Base-by-base conservation (phyloP, 116 monocot genomes). In the Phalaenopsis hybrid region DNA sequence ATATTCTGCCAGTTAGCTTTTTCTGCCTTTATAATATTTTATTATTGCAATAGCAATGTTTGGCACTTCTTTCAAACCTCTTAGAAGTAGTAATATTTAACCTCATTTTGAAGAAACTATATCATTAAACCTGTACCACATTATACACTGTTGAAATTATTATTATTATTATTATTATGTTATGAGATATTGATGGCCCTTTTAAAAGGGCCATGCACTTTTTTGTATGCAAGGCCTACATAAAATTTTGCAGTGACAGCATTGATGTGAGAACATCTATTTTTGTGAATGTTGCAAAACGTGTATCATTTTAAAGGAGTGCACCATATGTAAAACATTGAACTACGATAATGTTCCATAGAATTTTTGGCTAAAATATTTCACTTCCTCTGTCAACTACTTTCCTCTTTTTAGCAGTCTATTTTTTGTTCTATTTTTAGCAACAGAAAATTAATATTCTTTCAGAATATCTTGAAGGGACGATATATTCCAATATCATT, bases 181-280 rank as follows among this genome's bases (percentile, higher is more conserved):
- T 48, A 48, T 48, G 48, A 10, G 6, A 48, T 41, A 41, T 41
- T 41, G 41, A 41, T 75, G 75, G 45, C 75, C 9, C 1, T 45
- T 75, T 75, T 18, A 75, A 75, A 41, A 41, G 75, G 75, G 46
- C 46, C 6, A 2, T 72, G 70, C 70, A 75, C 20, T 75, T 75
- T 74, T 75, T 13, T 75, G 70, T 18, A 45, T 75, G 74, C 74
- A 75, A 75, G 41, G 44, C 15, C 44, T 17, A 75, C 16, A 20
- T 44, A 74, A 1, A 44, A 44, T 74, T 74, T 74, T 44, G 41
- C 13, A 44, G 74, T 44, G 75, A 41, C 75, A 75, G 13, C 75
- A 46, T 18, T 75, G 9, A 45, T 8, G 46, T 46, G 46, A n/a
- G 21, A 4, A 21, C 72, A 72, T 72, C 9, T 72, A 21, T 72